These are phyloP conservation scores for Sporothrix inflata DNA, from an alignment of 2,329 filamentous ascomycete genomes.

Conservation along the genomic window DNA sequence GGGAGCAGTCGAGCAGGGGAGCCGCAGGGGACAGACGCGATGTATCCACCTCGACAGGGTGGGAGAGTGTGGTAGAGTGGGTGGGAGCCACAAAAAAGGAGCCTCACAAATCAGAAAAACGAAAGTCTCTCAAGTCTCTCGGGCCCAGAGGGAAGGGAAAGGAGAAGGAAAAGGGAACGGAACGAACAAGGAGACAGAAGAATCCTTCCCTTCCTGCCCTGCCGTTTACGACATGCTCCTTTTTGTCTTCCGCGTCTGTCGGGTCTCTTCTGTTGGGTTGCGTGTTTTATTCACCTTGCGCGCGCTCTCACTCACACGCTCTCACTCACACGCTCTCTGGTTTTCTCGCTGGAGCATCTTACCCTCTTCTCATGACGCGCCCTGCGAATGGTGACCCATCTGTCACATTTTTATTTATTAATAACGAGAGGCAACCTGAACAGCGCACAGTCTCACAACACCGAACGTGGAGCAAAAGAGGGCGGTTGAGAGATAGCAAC, in stretches of 20 bases:
- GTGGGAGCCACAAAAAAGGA: neutral
- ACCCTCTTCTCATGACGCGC: neutral
- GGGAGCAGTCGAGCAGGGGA: neutral
- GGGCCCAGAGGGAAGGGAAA: neutral
- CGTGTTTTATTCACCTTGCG: neutral
- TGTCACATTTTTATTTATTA: neutral
- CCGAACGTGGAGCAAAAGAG: neutral
- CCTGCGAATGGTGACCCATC: neutral
- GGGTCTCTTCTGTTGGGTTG: neutral
- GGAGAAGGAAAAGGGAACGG: neutral
- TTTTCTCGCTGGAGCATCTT: neutral
- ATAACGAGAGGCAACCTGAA: neutral
- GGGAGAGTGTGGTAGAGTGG: neutral
- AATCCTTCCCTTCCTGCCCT: neutral
- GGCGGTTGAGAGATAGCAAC: neutral
- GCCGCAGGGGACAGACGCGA: neutral
- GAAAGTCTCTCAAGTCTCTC: neutral
- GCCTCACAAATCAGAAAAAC: neutral
- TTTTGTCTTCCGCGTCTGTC: neutral
- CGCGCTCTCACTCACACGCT: too few relatives aligned
- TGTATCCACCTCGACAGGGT: neutral
- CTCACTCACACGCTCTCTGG: neutral
- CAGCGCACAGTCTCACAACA: neutral
- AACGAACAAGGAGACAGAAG: neutral
- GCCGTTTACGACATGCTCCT: neutral